phyloP scores from a whole-genome alignment of 1,139 yeast species.

The Blastobotrys petasosporus region DNA sequence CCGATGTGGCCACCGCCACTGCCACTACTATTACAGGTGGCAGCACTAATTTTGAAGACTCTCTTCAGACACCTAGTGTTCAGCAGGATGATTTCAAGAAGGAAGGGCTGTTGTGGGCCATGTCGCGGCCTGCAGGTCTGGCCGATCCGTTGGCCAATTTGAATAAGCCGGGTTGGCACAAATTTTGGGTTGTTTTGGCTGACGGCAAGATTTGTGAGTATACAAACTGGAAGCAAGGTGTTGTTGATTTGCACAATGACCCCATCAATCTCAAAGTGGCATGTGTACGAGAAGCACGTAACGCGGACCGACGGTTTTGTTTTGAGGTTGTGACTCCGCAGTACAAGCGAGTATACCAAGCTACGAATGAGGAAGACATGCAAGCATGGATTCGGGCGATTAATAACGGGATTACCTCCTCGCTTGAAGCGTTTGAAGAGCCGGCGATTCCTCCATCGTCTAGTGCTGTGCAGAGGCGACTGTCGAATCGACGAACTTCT shows the following conservation, averaged over 20 bases:
- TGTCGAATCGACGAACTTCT: slow-evolving; percentile 3
- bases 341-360: slow-evolving; percentile 73
- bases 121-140: slow-evolving; percentile 37
- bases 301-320: slow-evolving; percentile 48
- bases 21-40: not conserved
- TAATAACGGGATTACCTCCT: slow-evolving; percentile 35
- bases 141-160: slow-evolving; percentile 53
- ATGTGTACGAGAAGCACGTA: slow-evolving; percentile 49
- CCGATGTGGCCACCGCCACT: not conserved
- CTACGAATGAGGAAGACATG: slow-evolving; percentile 64
- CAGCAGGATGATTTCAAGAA: slow-evolving; percentile 22
- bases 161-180: slow-evolving; percentile 76
- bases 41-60: not conserved
- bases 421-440: slow-evolving; percentile 22
- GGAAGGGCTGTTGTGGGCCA: slow-evolving; percentile 58
- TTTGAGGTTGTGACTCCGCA: slow-evolving; percentile 72
- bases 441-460: not conserved
- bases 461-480: not conserved
- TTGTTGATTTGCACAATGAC: slow-evolving; percentile 48
- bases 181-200: slow-evolving; percentile 76
- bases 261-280: slow-evolving; percentile 75
- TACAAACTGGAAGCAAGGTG: slow-evolving; percentile 75
- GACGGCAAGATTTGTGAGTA: slow-evolving; percentile 66
- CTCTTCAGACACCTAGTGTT: not conserved
- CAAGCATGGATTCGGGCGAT: slow-evolving; percentile 62